These are phyloP conservation scores for Ophiosphaerella korrae DNA, from an alignment of 2,329 filamentous ascomycete genomes.

Conservation along the genomic window DNA sequence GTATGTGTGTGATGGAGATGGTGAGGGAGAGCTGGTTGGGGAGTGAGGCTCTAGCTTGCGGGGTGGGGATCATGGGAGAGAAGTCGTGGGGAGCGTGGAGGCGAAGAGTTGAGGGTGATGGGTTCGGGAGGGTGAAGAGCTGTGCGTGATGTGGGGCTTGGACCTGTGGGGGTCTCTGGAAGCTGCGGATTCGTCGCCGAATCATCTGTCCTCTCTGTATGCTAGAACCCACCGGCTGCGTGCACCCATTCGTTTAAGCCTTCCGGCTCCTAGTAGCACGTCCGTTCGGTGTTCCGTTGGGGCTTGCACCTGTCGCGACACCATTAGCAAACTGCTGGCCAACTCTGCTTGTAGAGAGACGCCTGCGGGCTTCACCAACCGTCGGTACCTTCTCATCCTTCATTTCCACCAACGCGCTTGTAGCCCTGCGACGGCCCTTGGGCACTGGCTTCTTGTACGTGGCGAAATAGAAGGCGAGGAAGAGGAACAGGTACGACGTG, in stretches of 20 bases:
- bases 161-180: background rate
- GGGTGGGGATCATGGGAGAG: background rate
- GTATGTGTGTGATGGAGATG: background rate
- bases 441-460: slow-evolving; percentile 88
- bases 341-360: slow-evolving; percentile 52
- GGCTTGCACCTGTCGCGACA: slow-evolving; percentile 46
- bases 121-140: no score
- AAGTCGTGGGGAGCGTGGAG: background rate
- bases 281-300: slow-evolving; percentile 65
- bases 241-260: slow-evolving; percentile 56
- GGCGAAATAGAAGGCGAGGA: slow-evolving; percentile 98
- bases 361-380: slow-evolving; percentile 58
- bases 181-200: slow-evolving; percentile 1
- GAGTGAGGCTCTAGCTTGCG: background rate
- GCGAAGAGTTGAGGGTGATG: no score
- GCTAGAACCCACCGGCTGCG: slow-evolving; percentile 2
- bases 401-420: slow-evolving; percentile 85
- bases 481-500: slow-evolving; percentile 93
- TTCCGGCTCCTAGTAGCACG: slow-evolving; percentile 71
- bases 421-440: slow-evolving; percentile 75
- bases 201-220: background rate
- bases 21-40: background rate
- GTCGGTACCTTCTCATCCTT: slow-evolving; percentile 70
- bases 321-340: slow-evolving; percentile 44
- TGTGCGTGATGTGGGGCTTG: background rate